Percentiles rank a stretch among this genome's conserved stretches.
Conservation (phyloP, 176 grass and related monocot genomes). For the Avena sativa region DNA sequence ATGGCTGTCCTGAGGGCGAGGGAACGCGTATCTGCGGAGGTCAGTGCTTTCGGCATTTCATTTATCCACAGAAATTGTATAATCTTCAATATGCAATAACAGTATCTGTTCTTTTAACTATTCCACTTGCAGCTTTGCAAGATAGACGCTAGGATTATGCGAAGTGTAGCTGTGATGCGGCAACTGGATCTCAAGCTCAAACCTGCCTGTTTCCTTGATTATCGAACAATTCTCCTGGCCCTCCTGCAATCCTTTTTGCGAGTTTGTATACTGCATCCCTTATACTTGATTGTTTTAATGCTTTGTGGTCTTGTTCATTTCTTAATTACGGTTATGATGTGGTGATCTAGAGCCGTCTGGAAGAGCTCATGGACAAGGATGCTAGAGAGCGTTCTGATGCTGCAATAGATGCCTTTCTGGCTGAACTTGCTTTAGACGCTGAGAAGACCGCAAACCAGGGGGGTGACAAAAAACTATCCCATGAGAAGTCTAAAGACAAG, state of each 20-base stretch:
- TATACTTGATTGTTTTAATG: slow-evolving; percentile 25
- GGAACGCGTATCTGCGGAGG: slow-evolving; percentile 69
- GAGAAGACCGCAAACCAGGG: slow-evolving; percentile 73
- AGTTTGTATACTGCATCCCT: slow-evolving; percentile 54
- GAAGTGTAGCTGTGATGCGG: slow-evolving; percentile 56
- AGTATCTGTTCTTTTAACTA: slow-evolving; percentile 17
- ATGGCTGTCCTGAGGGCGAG: slow-evolving; percentile 58
- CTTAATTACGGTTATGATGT: slow-evolving; percentile 43
- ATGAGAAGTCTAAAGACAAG: slow-evolving; percentile 90
- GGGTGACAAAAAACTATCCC: slow-evolving; percentile 62
- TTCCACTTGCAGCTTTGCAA: slow-evolving; percentile 74
- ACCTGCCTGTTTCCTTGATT: slow-evolving; percentile 69
- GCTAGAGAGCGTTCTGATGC: slow-evolving; percentile 93
- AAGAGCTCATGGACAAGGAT: slow-evolving; percentile 86
- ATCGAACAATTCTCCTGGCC: slow-evolving; percentile 71
- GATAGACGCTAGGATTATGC: slow-evolving; percentile 84
- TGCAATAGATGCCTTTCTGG: slow-evolving; percentile 90
- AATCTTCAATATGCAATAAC: slow-evolving; percentile 27
- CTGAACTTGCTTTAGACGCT: slow-evolving; percentile 92
- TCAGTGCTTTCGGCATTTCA: slow-evolving; percentile 32
- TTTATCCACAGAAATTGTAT: slow-evolving; percentile 17
- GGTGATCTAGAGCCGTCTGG: slow-evolving; percentile 69
- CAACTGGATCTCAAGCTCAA: slow-evolving; percentile 78
- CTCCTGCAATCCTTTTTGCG: slow-evolving; percentile 72
- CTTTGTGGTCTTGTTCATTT: slow-evolving; percentile 38